Base-by-base conservation (phyloP, 768 basidiomycete genomes). In the Pulveroboletus sp. region DNA sequence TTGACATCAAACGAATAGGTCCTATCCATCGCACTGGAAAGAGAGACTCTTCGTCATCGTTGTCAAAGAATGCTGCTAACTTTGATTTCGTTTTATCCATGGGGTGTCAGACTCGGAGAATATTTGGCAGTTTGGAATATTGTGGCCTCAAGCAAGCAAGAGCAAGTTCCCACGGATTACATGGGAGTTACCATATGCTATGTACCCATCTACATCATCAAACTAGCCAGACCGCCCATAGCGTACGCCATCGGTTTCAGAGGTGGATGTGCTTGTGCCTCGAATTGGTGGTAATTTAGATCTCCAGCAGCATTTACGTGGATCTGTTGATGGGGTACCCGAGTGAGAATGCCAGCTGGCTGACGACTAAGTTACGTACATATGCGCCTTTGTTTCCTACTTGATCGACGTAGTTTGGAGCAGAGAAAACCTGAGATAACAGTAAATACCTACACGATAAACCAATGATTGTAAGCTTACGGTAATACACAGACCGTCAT, bases 401-500 rank as follows among this genome's bases (percentile, higher is more conserved):
- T 62, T 93, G 89, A 69, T 95, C 93, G 23, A 92, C 88, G 59
- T 94, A 93, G 66, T 98, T 97, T 4, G 95, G 95, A 32, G 95
- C 94, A 38, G 89, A 93, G 67, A 93, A 94, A 7, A 92, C 87
- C 88, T 89, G 54, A 51, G 52, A 45, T 36, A 27, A 26, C 31
- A 12, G 34, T 57, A 41, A 51, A 49, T 49, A 62, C 63, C 4
- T 17, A 44, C 9, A 46, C n/a, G 17, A 41, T 19, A 13, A 29
- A 45, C 1, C 5, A 0, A 14, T 13, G 34, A 19, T 32, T 20
- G n/a, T 29, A 38, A 32, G 58, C 77, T 57, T 66, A 85, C 93
- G 12, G 96, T 98, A 26, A 90, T 94, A 68, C 95, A 96, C 36
- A 96, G 73, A 2, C 96, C 95, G 55, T 89, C 79, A 62, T 98